Evolutionary conservation across 83 land plant species (phyloP).

Genomic region (Larix sibirica): DNA sequence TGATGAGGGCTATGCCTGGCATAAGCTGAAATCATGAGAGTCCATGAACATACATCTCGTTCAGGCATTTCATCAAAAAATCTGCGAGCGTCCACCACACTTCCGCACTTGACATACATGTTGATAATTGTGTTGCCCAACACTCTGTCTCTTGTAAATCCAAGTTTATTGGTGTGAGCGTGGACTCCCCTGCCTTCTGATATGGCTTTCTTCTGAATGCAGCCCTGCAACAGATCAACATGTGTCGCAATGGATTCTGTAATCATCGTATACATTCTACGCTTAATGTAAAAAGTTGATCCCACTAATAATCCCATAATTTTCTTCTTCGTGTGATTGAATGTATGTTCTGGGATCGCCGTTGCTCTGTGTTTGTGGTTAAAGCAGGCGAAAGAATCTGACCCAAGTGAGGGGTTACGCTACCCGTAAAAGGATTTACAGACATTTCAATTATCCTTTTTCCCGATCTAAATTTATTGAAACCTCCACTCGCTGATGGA

Average conservation of each 20-base stretch:
- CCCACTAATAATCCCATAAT: too few relatives aligned
- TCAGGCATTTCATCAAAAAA: conserved; percentile 35
- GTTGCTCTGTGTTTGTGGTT: too few relatives aligned
- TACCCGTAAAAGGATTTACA: too few relatives aligned
- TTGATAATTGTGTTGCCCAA: conserved; percentile 55
- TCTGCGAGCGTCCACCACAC: conserved; percentile 22
- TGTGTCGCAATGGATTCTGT: neutral
- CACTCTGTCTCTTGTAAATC: conserved; percentile 20
- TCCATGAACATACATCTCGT: conserved; percentile 41
- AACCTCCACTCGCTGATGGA: too few relatives aligned
- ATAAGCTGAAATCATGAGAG: conserved; percentile 48
- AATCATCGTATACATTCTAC: too few relatives aligned
- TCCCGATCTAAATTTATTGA: too few relatives aligned
- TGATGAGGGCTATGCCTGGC: conserved; percentile 45
- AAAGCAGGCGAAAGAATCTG: too few relatives aligned
- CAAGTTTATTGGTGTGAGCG: conserved; percentile 41
- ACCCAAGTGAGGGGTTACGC: too few relatives aligned
- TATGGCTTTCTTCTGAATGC: conserved; percentile 29
- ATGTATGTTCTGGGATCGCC: too few relatives aligned
- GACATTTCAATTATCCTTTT: too few relatives aligned
- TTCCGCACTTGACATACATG: conserved; percentile 55
- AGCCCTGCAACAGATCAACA: conserved; percentile 23
- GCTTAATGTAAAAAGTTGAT: too few relatives aligned
- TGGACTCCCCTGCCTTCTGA: conserved; percentile 49
- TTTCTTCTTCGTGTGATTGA: too few relatives aligned